These are phyloP conservation scores for Bonia amplexicaulis DNA, from an alignment of 176 grass and related monocot species.

Conservation along the genomic window DNA sequence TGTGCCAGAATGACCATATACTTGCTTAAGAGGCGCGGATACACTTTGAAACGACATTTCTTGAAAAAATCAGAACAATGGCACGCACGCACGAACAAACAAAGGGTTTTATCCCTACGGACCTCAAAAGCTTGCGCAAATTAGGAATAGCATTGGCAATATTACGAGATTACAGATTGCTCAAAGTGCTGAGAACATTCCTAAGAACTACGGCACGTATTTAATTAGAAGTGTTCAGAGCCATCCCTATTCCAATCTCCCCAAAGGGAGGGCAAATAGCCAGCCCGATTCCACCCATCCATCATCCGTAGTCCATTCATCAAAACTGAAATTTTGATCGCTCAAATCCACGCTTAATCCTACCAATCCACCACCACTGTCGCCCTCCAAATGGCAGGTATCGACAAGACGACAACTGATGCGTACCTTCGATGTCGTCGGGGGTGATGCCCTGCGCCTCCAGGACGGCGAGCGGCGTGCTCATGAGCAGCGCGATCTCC, in stretches of 20 bases:
- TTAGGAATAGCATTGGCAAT: neutral
- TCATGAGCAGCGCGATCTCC: slow-evolving; percentile 80
- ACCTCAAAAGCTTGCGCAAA: neutral
- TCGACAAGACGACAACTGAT: neutral
- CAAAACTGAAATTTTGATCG: neutral
- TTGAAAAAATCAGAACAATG: neutral
- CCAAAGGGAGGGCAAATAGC: neutral
- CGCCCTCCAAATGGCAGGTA: neutral
- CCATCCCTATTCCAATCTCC: neutral
- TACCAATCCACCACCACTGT: neutral
- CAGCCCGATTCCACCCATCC: neutral
- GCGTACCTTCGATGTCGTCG: slow-evolving; percentile 63
- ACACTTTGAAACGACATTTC: neutral
- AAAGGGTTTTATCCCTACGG: neutral
- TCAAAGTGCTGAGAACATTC: neutral
- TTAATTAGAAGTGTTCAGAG: neutral
- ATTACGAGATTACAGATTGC: neutral
- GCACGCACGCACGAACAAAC: no score
- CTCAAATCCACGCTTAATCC: neutral
- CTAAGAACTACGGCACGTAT: neutral
- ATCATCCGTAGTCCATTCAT: neutral
- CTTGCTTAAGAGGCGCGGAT: neutral
- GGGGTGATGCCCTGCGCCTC: slow-evolving; percentile 63
- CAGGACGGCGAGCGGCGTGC: slow-evolving; percentile 59
- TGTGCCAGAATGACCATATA: neutral